A percentile compares a stretch with the other conserved stretches of the same genome.
These are phyloP conservation scores for Kockovaella imperatae DNA, from an alignment of 768 basidiomycete species.

Conservation along the genomic window DNA sequence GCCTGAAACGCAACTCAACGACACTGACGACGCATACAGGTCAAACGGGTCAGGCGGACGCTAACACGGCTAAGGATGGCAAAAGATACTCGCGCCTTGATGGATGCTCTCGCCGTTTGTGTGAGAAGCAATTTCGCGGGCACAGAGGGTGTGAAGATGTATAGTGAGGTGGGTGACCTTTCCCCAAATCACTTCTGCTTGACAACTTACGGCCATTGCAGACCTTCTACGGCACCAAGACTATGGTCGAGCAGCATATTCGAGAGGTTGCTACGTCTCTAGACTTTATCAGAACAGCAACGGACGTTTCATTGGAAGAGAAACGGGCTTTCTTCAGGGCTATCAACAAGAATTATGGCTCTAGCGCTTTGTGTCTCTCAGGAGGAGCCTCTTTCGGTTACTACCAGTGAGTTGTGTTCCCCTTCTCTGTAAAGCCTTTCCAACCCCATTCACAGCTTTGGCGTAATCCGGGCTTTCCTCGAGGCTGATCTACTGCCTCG, in stretches of 20 bases:
- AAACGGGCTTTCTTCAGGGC: slow-evolving; percentile 87
- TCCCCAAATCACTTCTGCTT: slow-evolving; percentile 16
- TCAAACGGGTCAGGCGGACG: slow-evolving; percentile 59
- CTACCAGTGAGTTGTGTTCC: slow-evolving; percentile 51
- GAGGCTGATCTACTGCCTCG: slow-evolving; percentile 78
- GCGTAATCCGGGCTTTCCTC: slow-evolving; percentile 84
- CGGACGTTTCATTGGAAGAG: slow-evolving; percentile 70
- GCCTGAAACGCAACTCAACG: not conserved
- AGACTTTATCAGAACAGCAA: slow-evolving; percentile 64
- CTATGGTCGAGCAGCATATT: slow-evolving; percentile 79
- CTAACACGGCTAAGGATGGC: slow-evolving; percentile 62
- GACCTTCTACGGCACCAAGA: slow-evolving; percentile 89
- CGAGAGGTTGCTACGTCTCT: slow-evolving; percentile 69
- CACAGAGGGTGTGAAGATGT: slow-evolving; percentile 76
- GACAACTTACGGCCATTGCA: slow-evolving; percentile 38
- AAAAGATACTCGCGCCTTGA: slow-evolving; percentile 73
- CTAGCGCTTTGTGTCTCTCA: slow-evolving; percentile 86
- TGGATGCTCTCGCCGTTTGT: slow-evolving; percentile 85
- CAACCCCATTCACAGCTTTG: slow-evolving; percentile 48
- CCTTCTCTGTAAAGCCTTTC: not conserved
- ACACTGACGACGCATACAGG: slow-evolving; percentile 27
- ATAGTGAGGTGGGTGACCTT: slow-evolving; percentile 62
- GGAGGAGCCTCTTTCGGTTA: slow-evolving; percentile 94
- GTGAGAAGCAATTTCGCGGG: slow-evolving; percentile 89
- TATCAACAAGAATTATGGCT: slow-evolving; percentile 80